Evolutionary conservation across 2,329 filamentous ascomycete species (phyloP).

Genomic region (Ambrosiella beaveri): DNA sequence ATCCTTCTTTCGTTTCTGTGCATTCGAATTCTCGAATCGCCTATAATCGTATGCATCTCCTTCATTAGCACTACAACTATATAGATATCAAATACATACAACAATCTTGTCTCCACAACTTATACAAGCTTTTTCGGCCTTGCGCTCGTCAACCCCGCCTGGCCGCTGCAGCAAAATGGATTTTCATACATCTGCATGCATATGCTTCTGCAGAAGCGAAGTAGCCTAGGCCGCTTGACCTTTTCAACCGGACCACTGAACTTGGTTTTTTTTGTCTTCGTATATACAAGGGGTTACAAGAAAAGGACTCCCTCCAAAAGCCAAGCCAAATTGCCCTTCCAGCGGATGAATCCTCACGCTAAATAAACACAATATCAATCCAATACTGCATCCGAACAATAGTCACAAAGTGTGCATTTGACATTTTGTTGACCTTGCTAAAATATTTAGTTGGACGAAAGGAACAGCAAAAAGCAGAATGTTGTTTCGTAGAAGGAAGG

Average conservation of each 20-base stretch:
- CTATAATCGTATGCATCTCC: not conserved
- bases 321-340: too few relatives aligned
- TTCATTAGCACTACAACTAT: too few relatives aligned
- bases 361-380: too few relatives aligned
- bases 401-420: too few relatives aligned
- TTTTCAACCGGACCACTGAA: not conserved
- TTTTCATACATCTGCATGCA: not conserved
- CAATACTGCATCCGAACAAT: too few relatives aligned
- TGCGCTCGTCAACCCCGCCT: not conserved
- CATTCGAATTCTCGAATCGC: not conserved
- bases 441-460: not conserved
- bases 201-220: not conserved
- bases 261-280: too few relatives aligned
- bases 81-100: too few relatives aligned
- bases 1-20: too few relatives aligned
- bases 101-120: not conserved
- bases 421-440: too few relatives aligned
- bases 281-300: too few relatives aligned
- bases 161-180: not conserved
- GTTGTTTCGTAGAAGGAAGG: not conserved
- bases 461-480: not conserved
- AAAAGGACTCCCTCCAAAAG: too few relatives aligned
- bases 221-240: not conserved
- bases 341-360: too few relatives aligned
- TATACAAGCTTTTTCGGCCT: not conserved